phyloP scores from a whole-genome alignment of 331 rosid genomes.

The Pyracantha coccinea region DNA sequence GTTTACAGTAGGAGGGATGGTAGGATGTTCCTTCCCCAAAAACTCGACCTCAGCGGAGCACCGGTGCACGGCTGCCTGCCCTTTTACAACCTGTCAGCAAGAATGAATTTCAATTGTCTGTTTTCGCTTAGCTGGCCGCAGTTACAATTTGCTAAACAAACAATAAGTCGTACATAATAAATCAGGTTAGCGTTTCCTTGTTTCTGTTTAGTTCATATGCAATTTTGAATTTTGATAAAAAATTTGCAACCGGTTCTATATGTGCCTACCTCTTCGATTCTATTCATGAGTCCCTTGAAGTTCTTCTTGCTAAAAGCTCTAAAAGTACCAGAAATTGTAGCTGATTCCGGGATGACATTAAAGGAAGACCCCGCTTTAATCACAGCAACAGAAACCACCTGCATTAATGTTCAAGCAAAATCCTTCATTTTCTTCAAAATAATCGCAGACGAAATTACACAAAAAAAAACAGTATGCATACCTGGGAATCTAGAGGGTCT shows the following conservation, averaged over 20 bases:
- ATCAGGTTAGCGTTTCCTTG: too few relatives aligned
- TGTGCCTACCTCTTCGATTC: conserved; percentile 51
- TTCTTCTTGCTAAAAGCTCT: conserved; percentile 59
- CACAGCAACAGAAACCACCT: conserved; percentile 61
- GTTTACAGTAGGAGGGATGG: conserved; percentile 60
- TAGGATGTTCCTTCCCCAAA: conserved; percentile 51
- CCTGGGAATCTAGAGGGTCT: conserved; percentile 65
- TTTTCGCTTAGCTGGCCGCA: too few relatives aligned
- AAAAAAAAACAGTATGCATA: not conserved
- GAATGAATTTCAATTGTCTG: not conserved
- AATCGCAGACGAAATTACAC: not conserved
- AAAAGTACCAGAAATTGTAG: conserved; percentile 56
- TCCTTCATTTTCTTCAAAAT: not conserved
- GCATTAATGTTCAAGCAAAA: conserved; percentile 9
- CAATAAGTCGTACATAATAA: not conserved
- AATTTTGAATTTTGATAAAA: too few relatives aligned
- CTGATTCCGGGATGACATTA: conserved; percentile 57
- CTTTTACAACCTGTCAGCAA: conserved; percentile 42
- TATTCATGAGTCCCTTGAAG: conserved; percentile 35
- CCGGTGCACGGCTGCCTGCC: conserved; percentile 64
- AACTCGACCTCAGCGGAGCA: conserved; percentile 62
- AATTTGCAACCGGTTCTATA: not conserved
- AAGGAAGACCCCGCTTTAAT: conserved; percentile 48
- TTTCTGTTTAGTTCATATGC: too few relatives aligned
- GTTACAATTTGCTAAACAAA: too few relatives aligned